A percentile compares a stretch with the other conserved stretches of the same genome.
Evolutionary conservation across 345 rosid species (phyloP).

Genomic region (Eucalyptus regnans): DNA sequence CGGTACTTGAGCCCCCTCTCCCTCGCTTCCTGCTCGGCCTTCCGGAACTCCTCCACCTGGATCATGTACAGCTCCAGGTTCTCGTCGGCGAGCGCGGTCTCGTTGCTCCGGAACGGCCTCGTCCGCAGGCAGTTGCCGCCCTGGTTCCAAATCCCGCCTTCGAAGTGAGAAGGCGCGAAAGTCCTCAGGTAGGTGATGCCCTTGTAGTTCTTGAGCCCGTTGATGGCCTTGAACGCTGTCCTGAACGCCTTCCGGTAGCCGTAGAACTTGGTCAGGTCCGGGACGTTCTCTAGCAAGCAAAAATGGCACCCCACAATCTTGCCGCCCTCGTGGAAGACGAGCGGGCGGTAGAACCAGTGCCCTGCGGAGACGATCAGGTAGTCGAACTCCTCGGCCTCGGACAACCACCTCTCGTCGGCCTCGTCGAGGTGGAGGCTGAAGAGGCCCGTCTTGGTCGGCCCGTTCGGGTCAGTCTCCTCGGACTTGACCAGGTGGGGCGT

Average conservation of each 20-base stretch:
- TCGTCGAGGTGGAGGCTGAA: constrained; percentile 63
- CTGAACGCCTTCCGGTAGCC: constrained; percentile 56
- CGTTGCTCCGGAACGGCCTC: constrained; percentile 39
- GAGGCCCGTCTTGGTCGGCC: constrained; percentile 27
- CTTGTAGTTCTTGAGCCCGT: constrained; percentile 29
- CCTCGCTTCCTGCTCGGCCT: constrained; percentile 42
- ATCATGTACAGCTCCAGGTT: constrained; percentile 46
- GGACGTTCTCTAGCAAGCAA: constrained; percentile 39
- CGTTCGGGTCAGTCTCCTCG: constrained; percentile 13
- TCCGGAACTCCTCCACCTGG: constrained; percentile 62
- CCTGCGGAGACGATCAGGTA: constrained; percentile 57
- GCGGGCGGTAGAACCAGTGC: constrained; percentile 83
- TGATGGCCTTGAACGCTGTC: constrained; percentile 57
- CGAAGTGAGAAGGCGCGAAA: constrained; percentile 72
- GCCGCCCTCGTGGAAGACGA: constrained; percentile 33
- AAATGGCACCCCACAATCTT: constrained; percentile 45
- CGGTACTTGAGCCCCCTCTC: constrained; percentile 41
- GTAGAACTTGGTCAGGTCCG: constrained; percentile 43
- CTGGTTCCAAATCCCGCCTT: constrained; percentile 66
- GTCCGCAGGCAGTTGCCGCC: constrained; percentile 69
- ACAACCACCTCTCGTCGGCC: constrained; percentile 36
- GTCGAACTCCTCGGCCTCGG: constrained; percentile 45
- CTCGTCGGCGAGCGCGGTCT: constrained; percentile 34
- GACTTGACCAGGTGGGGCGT: constrained; percentile 50
- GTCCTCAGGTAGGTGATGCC: constrained; percentile 60